Conservation (phyloP, 805 yeast species). For the Saturnispora sanitii region DNA sequence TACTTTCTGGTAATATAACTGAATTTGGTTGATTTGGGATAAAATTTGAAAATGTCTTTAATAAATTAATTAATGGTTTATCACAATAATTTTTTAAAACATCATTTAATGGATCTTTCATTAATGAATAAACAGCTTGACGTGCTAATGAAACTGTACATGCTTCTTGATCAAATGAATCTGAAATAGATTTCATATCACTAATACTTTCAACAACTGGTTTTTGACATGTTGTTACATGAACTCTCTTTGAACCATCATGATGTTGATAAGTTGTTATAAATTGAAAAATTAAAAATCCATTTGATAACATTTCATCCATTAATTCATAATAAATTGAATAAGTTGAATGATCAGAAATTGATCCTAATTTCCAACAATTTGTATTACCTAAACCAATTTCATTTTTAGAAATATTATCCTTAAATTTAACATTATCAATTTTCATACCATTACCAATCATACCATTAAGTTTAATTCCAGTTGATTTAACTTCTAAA, state of each 20-base stretch:
- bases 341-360: conserved; percentile 49
- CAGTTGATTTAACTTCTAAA: conserved; percentile 45
- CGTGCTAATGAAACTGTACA: conserved; percentile 55
- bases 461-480: conserved; percentile 46
- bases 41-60: conserved; percentile 40
- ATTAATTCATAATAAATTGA: conserved; percentile 46
- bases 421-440: conserved; percentile 1
- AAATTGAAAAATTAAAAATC: conserved; percentile 35
- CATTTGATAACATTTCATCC: conserved; percentile 8
- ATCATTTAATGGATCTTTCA: conserved; percentile 28
- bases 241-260: conserved; percentile 44
- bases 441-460: conserved; percentile 55
- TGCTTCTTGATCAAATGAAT: conserved; percentile 59
- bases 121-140: conserved; percentile 37
- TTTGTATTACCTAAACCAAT: conserved; percentile 45
- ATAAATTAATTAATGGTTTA: conserved; percentile 35
- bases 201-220: conserved; percentile 31
- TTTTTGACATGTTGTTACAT: conserved; percentile 49
- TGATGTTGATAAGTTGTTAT: conserved; percentile 55
- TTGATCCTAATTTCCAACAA: conserved; percentile 50
- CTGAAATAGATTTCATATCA: conserved; percentile 28
- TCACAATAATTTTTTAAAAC: conserved; percentile 42
- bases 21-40: conserved; percentile 37
- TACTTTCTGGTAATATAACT: conserved; percentile 39
- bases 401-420: conserved; percentile 17